Percentiles rank a stretch among this genome's conserved stretches.
These are phyloP conservation scores for Entonaema liquescens DNA, from an alignment of 495 filamentous ascomycete genomes.

Conservation along the genomic window DNA sequence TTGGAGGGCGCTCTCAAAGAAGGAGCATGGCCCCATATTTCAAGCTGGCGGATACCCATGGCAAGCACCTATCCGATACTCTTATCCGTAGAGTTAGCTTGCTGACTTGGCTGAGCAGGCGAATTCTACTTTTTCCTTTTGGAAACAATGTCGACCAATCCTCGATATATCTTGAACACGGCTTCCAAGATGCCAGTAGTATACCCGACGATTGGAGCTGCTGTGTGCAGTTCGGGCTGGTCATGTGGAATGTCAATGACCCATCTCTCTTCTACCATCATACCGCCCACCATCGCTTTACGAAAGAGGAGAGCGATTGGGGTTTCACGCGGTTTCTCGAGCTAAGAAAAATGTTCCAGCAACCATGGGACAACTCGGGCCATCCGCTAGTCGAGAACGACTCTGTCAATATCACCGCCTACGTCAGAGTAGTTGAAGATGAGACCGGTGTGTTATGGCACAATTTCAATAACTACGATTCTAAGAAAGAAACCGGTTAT, in stretches of 20 bases:
- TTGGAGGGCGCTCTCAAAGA: constrained; percentile 77
- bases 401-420: constrained; percentile 86
- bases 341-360: constrained; percentile 79
- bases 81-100: constrained; percentile 20
- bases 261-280: constrained; percentile 77
- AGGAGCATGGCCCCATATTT: constrained; percentile 88
- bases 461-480: constrained; percentile 98
- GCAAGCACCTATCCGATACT: constrained; percentile 56
- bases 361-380: constrained; percentile 66
- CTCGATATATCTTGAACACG: constrained; percentile 97
- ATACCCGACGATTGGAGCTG: constrained; percentile 90
- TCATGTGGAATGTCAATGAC: constrained; percentile 92
- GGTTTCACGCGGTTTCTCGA: constrained; percentile 95
- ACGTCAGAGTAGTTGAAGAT: constrained; percentile 92
- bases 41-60: constrained; percentile 88
- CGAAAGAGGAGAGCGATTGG: constrained; percentile 97
- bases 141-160: constrained; percentile 92
- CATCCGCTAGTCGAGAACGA: constrained; percentile 90
- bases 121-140: constrained; percentile 92
- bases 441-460: constrained; percentile 99
- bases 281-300: constrained; percentile 86
- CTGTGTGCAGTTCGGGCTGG: constrained; percentile 93
- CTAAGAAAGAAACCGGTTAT: constrained; percentile 97
- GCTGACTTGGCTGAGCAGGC: constrained; percentile 61
- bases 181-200: constrained; percentile 67